A percentile compares a stretch with the other conserved stretches of the same genome.
phyloP scores from a whole-genome alignment of 1,284 basidiomycete genomes.

The Malassezia sp. region DNA sequence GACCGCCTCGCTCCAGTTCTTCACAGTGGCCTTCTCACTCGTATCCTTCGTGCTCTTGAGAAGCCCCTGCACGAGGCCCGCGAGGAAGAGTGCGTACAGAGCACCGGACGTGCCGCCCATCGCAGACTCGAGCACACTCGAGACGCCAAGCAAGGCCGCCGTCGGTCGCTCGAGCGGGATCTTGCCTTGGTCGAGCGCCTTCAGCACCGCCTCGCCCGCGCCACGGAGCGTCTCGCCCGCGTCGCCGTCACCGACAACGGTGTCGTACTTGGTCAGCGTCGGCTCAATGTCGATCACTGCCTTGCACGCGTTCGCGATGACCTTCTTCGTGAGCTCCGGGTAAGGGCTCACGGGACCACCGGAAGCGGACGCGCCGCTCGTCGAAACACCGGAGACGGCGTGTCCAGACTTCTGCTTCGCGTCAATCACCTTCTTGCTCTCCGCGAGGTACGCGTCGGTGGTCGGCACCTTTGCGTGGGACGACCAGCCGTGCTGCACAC shows the following conservation, averaged over 20 bases:
- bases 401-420: constrained; percentile 31
- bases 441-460: constrained; percentile 23
- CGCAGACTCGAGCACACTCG: constrained; percentile 39
- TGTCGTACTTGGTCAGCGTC: constrained; percentile 50
- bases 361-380: constrained; percentile 21
- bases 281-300: constrained; percentile 49
- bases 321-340: constrained; percentile 34
- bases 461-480: constrained; percentile 23
- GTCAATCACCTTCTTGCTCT: constrained; percentile 31
- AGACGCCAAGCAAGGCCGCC: constrained; percentile 36
- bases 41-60: constrained; percentile 17
- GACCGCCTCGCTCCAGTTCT: constrained; percentile 38
- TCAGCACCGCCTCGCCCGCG: constrained; percentile 32
- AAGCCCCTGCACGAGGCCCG: constrained; percentile 46
- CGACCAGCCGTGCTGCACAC: constrained; percentile 42
- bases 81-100: constrained; percentile 55
- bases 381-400: constrained; percentile 30
- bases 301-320: constrained; percentile 44
- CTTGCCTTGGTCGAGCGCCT: constrained; percentile 30
- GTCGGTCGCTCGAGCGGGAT: constrained; percentile 35
- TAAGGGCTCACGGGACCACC: constrained; percentile 33
- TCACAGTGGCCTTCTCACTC: constrained; percentile 20
- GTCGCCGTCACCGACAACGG: constrained; percentile 47
- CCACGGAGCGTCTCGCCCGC: constrained; percentile 43
- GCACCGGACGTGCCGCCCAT: constrained; percentile 49